These are phyloP conservation scores for Aegilops umbellulata DNA, from an alignment of 176 grass and related monocot species.

Conservation along the genomic window DNA sequence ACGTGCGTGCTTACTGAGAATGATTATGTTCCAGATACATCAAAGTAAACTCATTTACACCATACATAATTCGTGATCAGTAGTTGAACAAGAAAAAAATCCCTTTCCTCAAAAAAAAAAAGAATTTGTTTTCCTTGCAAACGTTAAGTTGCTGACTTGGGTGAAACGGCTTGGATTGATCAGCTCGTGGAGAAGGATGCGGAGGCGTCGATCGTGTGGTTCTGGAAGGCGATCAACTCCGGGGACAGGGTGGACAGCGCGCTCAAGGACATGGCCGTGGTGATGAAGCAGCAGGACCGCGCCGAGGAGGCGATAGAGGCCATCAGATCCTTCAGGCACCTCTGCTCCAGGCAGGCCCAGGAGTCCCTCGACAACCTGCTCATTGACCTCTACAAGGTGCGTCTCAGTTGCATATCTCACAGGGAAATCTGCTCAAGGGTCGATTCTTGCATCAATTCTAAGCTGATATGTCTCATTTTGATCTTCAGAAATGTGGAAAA, in stretches of 20 bases:
- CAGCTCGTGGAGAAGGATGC: constrained; percentile 90
- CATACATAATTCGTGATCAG: neutral
- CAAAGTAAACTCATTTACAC: neutral
- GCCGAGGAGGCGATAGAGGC: constrained; percentile 76
- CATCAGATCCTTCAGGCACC: constrained; percentile 78
- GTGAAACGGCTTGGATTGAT: neutral
- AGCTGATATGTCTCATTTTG: neutral
- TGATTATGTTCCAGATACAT: neutral
- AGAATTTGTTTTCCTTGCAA: neutral
- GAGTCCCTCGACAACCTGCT: constrained; percentile 94
- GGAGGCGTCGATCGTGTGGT: constrained; percentile 71
- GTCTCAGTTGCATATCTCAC: neutral
- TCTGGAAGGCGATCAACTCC: constrained; percentile 80
- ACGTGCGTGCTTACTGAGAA: neutral
- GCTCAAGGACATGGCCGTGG: constrained; percentile 89
- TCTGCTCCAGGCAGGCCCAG: constrained; percentile 89
- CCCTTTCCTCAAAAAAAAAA: too few species aligned
- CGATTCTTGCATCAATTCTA: neutral
- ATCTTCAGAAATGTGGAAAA: constrained; percentile 75
- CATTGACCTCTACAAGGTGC: constrained; percentile 91
- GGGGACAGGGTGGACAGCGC: constrained; percentile 77
- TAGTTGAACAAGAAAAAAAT: neutral
- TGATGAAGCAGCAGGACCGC: constrained; percentile 87
- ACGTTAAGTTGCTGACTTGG: neutral
- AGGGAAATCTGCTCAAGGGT: neutral